phyloP scores from a whole-genome alignment of 2,329 filamentous ascomycete genomes.

The Aspergillus sclerotialis region DNA sequence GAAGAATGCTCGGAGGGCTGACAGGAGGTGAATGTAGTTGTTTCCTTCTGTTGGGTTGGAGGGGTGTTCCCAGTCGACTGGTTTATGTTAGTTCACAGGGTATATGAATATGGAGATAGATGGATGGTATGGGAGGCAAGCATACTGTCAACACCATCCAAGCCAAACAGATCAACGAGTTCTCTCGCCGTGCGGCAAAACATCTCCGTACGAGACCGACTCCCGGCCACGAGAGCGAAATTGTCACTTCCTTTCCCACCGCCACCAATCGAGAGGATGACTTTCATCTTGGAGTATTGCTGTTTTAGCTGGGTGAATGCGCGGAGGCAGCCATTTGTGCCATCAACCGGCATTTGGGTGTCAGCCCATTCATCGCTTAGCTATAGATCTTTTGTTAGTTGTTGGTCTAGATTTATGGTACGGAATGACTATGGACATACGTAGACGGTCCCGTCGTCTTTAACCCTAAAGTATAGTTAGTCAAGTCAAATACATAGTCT shows the following conservation, averaged over 20 bases:
- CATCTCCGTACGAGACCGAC: constrained; percentile 54
- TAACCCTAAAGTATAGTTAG: constrained; percentile 46
- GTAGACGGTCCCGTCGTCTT: constrained; percentile 65
- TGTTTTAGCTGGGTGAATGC: constrained; percentile 68
- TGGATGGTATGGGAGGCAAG: neutral
- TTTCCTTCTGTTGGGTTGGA: constrained; percentile 57
- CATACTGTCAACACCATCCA: constrained; percentile 70
- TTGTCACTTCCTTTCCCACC: constrained; percentile 55
- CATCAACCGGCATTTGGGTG: constrained; percentile 63
- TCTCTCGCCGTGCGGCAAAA: constrained; percentile 63
- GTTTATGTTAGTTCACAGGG: no score
- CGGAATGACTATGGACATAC: constrained; percentile 43
- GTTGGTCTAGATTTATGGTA: neutral
- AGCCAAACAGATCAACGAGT: constrained; percentile 62
- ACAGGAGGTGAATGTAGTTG: constrained; percentile 64
- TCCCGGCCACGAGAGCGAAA: constrained; percentile 61
- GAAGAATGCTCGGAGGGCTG: constrained; percentile 59
- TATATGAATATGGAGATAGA: neutral
- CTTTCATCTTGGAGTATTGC: constrained; percentile 61
- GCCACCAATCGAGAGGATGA: constrained; percentile 73
- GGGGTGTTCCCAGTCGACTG: constrained; percentile 79
- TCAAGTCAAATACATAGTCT: constrained; percentile 1
- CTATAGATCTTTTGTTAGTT: constrained; percentile 36
- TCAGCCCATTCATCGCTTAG: constrained; percentile 76
- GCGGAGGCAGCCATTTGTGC: constrained; percentile 62